Evolutionary conservation across 2,329 filamentous ascomycete species (phyloP).

Genomic region (Blumeria graminis): DNA sequence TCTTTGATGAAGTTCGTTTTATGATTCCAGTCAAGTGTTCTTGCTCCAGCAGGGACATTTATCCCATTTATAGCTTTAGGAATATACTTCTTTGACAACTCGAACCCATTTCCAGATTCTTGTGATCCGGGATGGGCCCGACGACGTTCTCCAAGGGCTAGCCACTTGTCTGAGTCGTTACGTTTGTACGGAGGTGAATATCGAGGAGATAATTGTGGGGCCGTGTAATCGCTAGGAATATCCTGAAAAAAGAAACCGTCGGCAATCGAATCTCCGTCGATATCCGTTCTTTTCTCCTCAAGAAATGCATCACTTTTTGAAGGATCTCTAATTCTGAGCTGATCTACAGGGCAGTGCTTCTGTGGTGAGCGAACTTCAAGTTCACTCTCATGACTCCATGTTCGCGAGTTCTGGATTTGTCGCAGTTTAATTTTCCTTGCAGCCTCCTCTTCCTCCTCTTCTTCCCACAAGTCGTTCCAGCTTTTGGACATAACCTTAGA

Average conservation of each 20-base stretch:
- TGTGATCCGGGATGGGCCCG: slow-evolving; percentile 28
- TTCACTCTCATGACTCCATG: slow-evolving; percentile 42
- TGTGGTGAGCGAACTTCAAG: too few relatives aligned
- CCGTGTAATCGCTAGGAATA: slow-evolving; percentile 20
- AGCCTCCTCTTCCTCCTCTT: slow-evolving; percentile 55
- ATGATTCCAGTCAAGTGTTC: slow-evolving; percentile 15
- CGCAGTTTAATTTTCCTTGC: slow-evolving; percentile 33
- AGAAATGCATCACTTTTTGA: neutral
- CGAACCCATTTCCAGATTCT: slow-evolving; percentile 15
- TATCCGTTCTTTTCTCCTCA: slow-evolving; percentile 18
- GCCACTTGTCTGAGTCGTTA: slow-evolving; percentile 59
- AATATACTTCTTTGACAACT: slow-evolving; percentile 23
- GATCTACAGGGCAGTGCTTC: too few relatives aligned
- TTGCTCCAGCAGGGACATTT: slow-evolving; percentile 24
- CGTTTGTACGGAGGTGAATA: slow-evolving; percentile 47
- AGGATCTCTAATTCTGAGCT: too few relatives aligned
- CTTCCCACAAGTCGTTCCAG: slow-evolving; percentile 97
- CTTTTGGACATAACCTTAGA: slow-evolving; percentile 55
- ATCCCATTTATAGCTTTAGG: slow-evolving; percentile 20
- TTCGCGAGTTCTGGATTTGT: slow-evolving; percentile 41
- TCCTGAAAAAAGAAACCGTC: slow-evolving; percentile 57
- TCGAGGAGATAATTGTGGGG: slow-evolving; percentile 19
- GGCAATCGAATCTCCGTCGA: slow-evolving; percentile 39
- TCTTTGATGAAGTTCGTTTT: slow-evolving; percentile 16
- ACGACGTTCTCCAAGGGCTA: slow-evolving; percentile 61